Percentiles rank a stretch among this genome's conserved stretches.
Conservation (phyloP, 257 asterid species). For the Solanum medicagineum region DNA sequence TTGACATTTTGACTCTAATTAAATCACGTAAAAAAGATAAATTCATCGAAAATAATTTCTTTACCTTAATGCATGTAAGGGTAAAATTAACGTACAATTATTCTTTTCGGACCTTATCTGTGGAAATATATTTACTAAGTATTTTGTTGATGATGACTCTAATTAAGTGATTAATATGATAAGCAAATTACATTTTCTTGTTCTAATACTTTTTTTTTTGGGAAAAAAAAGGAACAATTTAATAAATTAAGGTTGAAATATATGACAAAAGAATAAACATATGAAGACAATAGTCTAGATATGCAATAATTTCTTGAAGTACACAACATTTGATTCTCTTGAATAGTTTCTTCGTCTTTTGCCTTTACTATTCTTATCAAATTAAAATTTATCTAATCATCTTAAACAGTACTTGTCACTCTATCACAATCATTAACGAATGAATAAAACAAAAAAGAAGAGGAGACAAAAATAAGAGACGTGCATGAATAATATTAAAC, state of each 20-base stretch:
- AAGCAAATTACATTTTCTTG: neutral
- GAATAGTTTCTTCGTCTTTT: neutral
- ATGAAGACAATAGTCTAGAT: conserved; percentile 15
- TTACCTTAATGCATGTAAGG: no score
- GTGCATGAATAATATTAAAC: neutral
- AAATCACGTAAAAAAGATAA: neutral
- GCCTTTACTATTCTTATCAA: neutral
- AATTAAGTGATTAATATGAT: neutral
- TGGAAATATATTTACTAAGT: neutral
- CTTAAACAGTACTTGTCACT: neutral
- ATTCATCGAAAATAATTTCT: neutral
- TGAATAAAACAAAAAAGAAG: neutral
- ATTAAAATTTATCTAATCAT: neutral
- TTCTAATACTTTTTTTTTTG: neutral
- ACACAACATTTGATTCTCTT: neutral
- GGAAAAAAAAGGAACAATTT: neutral
- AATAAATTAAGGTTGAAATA: neutral
- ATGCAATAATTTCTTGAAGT: conserved; percentile 7
- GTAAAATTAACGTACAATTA: no score
- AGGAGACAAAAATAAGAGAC: neutral
- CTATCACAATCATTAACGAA: neutral
- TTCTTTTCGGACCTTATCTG: no score
- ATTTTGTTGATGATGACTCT: neutral
- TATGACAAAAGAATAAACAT: neutral
- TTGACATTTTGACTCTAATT: neutral